These are phyloP conservation scores for Colletotrichum godetiae DNA, from an alignment of 2,329 filamentous ascomycete genomes.

Conservation along the genomic window DNA sequence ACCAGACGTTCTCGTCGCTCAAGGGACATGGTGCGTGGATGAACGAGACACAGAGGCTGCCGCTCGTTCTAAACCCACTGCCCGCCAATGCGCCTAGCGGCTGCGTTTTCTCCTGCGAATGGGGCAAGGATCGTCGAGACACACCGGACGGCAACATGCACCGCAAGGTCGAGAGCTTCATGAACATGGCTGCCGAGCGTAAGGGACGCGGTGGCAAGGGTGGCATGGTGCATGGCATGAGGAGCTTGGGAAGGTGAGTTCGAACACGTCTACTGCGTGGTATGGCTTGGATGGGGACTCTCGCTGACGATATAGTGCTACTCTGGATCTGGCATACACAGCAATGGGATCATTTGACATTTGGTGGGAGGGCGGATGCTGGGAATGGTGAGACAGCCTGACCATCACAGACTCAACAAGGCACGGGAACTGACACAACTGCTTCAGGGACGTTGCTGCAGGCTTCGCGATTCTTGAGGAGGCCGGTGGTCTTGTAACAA, in stretches of 20 bases:
- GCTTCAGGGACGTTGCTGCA: constrained; percentile 76
- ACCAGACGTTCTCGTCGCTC: constrained; percentile 77
- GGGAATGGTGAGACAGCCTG: constrained; percentile 72
- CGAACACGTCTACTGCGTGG: background rate
- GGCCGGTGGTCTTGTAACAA: constrained; percentile 79
- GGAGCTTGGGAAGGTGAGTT: constrained; percentile 71
- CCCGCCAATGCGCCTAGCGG: constrained; percentile 73
- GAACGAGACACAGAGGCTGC: constrained; percentile 72
- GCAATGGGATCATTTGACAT: constrained; percentile 83
- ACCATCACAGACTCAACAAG: background rate
- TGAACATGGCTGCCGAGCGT: constrained; percentile 78
- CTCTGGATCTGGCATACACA: constrained; percentile 78
- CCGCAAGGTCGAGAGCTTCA: constrained; percentile 78
- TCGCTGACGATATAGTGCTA: constrained; percentile 62
- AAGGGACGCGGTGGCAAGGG: constrained; percentile 73
- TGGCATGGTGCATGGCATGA: constrained; percentile 82
- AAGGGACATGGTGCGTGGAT: constrained; percentile 75
- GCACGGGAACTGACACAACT: constrained; percentile 63
- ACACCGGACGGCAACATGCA: constrained; percentile 73
- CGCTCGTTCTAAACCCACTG: constrained; percentile 72
- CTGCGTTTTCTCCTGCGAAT: constrained; percentile 81
- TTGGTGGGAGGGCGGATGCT: constrained; percentile 86
- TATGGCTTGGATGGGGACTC: background rate
- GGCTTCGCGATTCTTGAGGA: constrained; percentile 79
- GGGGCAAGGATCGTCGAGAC: constrained; percentile 82